phyloP scores from a whole-genome alignment of 345 rosid genomes.

The Microthlaspi erraticum region DNA sequence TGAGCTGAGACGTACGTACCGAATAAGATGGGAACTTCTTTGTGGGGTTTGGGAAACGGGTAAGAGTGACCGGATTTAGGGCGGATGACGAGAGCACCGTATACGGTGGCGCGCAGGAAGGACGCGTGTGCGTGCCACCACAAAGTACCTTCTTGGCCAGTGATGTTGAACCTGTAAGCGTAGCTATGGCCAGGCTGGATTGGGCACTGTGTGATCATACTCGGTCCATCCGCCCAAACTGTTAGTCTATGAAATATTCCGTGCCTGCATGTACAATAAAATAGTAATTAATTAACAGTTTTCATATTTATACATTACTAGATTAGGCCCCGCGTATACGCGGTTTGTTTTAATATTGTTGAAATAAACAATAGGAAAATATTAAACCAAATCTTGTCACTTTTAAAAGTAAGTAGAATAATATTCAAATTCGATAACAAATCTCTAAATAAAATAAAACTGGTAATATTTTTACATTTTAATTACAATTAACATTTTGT shows the following conservation, averaged over 20 bases:
- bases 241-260: slow-evolving; percentile 71
- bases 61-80: slow-evolving; percentile 65
- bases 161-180: slow-evolving; percentile 67
- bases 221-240: slow-evolving; percentile 90
- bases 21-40: slow-evolving; percentile 73
- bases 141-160: slow-evolving; percentile 80
- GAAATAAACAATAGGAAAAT: too few relatives aligned
- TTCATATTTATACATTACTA: background rate
- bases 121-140: slow-evolving; percentile 96
- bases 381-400: too few relatives aligned
- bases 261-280: slow-evolving; percentile 59
- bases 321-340: too few relatives aligned
- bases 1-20: slow-evolving; percentile 49
- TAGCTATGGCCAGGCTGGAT: slow-evolving; percentile 65
- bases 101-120: slow-evolving; percentile 76
- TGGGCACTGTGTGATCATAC: slow-evolving; percentile 81
- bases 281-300: background rate
- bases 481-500: too few relatives aligned
- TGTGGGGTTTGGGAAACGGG: slow-evolving; percentile 79
- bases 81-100: slow-evolving; percentile 82
- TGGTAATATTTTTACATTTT: too few relatives aligned
- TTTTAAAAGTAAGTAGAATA: too few relatives aligned
- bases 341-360: too few relatives aligned
- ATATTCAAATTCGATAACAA: too few relatives aligned
- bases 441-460: too few relatives aligned